Evolutionary conservation across 208 protist species (phyloP), one percentile per base, ranked within the genome.

Genomic region (Leishmania turanica): DNA sequence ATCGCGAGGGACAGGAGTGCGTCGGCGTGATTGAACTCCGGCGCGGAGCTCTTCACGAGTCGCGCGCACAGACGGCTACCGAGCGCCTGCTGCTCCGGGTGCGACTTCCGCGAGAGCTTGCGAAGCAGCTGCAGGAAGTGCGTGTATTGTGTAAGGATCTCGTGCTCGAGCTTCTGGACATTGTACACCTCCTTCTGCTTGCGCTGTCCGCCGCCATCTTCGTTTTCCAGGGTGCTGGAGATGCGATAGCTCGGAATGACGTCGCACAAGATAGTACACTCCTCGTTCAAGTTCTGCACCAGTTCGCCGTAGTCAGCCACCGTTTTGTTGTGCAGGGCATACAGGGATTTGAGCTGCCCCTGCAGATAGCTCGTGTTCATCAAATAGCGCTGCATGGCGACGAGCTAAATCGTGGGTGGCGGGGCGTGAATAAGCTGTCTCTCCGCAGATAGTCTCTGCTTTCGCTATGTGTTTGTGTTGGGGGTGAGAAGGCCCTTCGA

Each of bases 341-440:
- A 89, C 66, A 98, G 84, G 64, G 87, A 84, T 86, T 95, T 96
- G 37, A 98, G 78, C 60, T 90, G 86, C 78, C 90, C 90, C 86
- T 97, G 93, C 58, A 98, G 83, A 81, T 97, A 98, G 80, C 92
- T 95, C 90, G 93, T 98, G 76, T 98, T 98, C 95, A 98, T 98
- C 80, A 98, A 91, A 77, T 97, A 97, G 65, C 95, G 95, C 86
- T 98, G 93, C 95, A 98, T 98, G 7, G 62, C 78, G 34, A 40
- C 37, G 15, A 79, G 47, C 53, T 9, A 45, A 31, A 37, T 34
- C 21, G 72, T 64, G n/a, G 2, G 53, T 76, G 72, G 15, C 3
- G 21, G 11, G 9, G 56, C 40, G 53, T 65, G 74, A 37, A 19
- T 62, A 40, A 66, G 74, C 34, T 17, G 42, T 37, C 15, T 11